Percentiles rank a stretch among this genome's conserved stretches.
phyloP scores from a whole-genome alignment of 2,329 filamentous ascomycete species.

The Monilinia aucupariae region DNA sequence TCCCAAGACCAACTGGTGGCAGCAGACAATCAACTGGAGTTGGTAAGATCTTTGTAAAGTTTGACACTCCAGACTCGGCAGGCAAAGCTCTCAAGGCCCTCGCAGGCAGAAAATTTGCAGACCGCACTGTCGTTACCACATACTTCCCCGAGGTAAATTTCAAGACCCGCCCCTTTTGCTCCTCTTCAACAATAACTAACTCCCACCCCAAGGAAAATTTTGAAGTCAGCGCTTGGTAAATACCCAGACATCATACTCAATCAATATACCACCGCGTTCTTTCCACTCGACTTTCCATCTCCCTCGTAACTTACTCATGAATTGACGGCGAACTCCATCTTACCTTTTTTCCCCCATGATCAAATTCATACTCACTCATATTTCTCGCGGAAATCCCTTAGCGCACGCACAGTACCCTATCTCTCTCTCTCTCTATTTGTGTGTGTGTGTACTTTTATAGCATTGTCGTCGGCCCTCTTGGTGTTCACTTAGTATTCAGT shows the following conservation, averaged over 20 bases:
- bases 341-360: background rate
- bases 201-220: slow-evolving; percentile 69
- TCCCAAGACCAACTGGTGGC: slow-evolving; percentile 79
- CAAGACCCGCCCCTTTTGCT: background rate
- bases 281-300: background rate
- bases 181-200: slow-evolving; percentile 34
- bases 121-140: slow-evolving; percentile 92
- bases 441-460: slow-evolving; percentile 5
- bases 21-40: slow-evolving; percentile 82
- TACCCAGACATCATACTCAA: background rate
- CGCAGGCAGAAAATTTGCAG: slow-evolving; percentile 91
- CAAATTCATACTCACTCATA: background rate
- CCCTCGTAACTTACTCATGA: slow-evolving; percentile 8
- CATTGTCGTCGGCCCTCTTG: background rate
- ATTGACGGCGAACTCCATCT: background rate
- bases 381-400: background rate
- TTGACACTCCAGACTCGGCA: slow-evolving; percentile 69
- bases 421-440: too few species aligned
- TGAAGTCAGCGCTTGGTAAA: slow-evolving; percentile 47
- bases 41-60: slow-evolving; percentile 98
- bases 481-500: slow-evolving; percentile 7
- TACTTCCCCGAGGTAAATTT: slow-evolving; percentile 81
- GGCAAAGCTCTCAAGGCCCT: slow-evolving; percentile 83
- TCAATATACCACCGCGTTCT: background rate
- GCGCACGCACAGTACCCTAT: background rate